phyloP scores from a whole-genome alignment of 805 yeast genomes.

The Nakazawaea wickerhamii region DNA sequence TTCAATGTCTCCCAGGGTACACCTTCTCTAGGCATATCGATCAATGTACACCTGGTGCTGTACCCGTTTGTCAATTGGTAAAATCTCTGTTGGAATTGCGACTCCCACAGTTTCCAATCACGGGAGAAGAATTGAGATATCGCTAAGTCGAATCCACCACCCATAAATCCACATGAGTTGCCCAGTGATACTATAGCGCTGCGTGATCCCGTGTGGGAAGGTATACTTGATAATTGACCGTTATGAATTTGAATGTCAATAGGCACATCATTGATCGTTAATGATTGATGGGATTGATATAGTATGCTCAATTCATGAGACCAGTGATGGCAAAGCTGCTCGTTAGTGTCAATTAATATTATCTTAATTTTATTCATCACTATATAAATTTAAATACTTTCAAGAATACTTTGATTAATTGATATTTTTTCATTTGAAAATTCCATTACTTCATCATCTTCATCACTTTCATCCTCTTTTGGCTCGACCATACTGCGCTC shows the following conservation, averaged over 20 bases:
- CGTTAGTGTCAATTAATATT: constrained; percentile 20
- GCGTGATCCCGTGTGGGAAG: constrained; percentile 15
- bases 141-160: constrained; percentile 45
- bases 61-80: constrained; percentile 25
- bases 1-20: constrained; percentile 22
- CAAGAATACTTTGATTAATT: neutral
- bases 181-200: constrained; percentile 45
- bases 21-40: constrained; percentile 21
- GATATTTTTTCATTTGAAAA: neutral
- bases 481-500: constrained; percentile 17
- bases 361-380: constrained; percentile 15
- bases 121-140: constrained; percentile 24
- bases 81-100: constrained; percentile 16
- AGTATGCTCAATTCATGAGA: constrained; percentile 13
- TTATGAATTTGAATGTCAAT: constrained; percentile 18
- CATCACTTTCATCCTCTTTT: constrained; percentile 18
- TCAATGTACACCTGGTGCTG: constrained; percentile 24
- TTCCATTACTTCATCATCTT: constrained; percentile 17
- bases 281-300: constrained; percentile 5
- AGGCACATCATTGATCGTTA: constrained; percentile 18
- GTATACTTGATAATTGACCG: constrained; percentile 16
- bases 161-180: constrained; percentile 43
- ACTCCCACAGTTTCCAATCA: constrained; percentile 21
- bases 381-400: neutral
- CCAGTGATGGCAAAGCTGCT: constrained; percentile 20